Percentiles rank a stretch among this genome's conserved stretches.
Conservation (phyloP, 352 stramenopile genomes). For the Pythium apleroticum region DNA sequence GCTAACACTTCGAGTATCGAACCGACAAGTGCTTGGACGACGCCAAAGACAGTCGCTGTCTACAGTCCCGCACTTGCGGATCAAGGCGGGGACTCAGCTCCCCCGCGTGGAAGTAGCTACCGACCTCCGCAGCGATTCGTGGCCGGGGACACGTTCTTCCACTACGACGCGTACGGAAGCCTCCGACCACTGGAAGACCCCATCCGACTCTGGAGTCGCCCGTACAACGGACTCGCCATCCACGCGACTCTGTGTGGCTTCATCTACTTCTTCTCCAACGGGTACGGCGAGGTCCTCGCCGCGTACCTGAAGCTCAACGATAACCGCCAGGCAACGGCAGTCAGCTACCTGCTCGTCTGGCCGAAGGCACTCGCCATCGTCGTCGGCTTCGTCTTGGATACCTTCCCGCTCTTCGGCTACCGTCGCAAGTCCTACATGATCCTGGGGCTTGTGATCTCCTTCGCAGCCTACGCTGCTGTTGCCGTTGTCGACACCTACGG, state of each 20-base stretch:
- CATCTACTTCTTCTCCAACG: constrained; percentile 24
- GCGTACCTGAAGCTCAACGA: constrained; percentile 17
- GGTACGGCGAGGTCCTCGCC: constrained; percentile 13
- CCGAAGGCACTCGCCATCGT: constrained; percentile 64
- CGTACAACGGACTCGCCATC: constrained; percentile 23
- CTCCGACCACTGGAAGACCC: constrained; percentile 27
- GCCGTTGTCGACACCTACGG: too few species aligned
- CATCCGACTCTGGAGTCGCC: too few species aligned
- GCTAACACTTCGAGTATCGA: too few species aligned
- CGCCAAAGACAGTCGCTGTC: too few species aligned
- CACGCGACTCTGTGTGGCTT: constrained; percentile 17
- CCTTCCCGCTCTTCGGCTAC: constrained; percentile 54
- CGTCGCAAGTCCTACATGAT: constrained; percentile 84
- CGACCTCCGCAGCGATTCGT: constrained; percentile 19
- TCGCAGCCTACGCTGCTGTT: too few species aligned
- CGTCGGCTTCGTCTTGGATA: constrained; percentile 70
- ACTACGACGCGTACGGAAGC: constrained; percentile 41
- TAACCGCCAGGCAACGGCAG: constrained; percentile 13
- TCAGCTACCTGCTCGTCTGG: constrained; percentile 37
- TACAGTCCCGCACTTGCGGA: too few species aligned
- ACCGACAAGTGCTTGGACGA: too few species aligned
- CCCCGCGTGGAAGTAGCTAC: too few species aligned
- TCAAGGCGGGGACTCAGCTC: too few species aligned
- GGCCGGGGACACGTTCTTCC: constrained; percentile 37
- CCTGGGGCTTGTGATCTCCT: constrained; percentile 27